Percentiles rank a stretch among this genome's conserved stretches.
Conservation (phyloP, 257 asterid species). For the Solanum piurae region DNA sequence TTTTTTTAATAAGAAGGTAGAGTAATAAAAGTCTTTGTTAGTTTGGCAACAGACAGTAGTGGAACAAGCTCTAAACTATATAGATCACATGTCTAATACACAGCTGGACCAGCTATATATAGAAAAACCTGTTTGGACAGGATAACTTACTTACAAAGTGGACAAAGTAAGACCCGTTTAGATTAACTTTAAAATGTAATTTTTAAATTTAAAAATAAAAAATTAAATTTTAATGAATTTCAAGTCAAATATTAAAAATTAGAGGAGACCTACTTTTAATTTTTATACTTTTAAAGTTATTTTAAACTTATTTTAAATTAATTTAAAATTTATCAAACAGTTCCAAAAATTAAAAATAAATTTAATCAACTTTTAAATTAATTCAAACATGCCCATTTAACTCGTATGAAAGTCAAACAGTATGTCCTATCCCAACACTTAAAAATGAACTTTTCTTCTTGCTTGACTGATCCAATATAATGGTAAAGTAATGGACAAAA, state of each 20-base stretch:
- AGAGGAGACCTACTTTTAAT: too few relatives aligned
- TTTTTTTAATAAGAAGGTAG: too few relatives aligned
- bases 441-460: not conserved
- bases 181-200: not conserved
- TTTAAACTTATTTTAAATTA: too few relatives aligned
- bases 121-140: too few relatives aligned
- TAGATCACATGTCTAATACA: not conserved
- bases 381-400: too few relatives aligned
- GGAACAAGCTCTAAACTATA: not conserved
- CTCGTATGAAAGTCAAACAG: not conserved
- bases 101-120: not conserved
- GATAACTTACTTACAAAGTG: not conserved
- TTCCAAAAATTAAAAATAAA: too few relatives aligned
- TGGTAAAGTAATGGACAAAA: not conserved
- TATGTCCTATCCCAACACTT: not conserved
- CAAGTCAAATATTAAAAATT: too few relatives aligned
- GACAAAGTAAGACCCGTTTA: not conserved
- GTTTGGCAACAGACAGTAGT: not conserved
- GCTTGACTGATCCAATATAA: too few relatives aligned
- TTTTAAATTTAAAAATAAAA: too few relatives aligned
- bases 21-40: not conserved
- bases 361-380: too few relatives aligned
- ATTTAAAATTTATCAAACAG: accelerated
- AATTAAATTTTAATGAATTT: too few relatives aligned
- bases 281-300: too few relatives aligned